These are phyloP conservation scores for Penicillium concentricum DNA, from an alignment of 2,329 filamentous ascomycete species.

Conservation along the genomic window DNA sequence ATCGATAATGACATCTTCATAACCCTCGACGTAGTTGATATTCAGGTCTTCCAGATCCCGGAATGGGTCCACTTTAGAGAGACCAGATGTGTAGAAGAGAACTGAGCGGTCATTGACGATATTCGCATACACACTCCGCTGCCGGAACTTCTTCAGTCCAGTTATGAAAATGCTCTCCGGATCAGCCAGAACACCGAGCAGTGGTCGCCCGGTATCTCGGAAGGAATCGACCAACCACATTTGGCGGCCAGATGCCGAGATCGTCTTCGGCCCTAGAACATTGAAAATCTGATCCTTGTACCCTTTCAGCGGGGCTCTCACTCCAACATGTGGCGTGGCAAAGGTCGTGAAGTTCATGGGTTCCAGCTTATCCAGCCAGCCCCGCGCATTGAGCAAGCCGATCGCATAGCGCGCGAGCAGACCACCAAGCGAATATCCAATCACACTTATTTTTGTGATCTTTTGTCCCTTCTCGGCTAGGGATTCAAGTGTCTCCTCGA, in stretches of 20 bases:
- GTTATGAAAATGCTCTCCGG: slow-evolving; percentile 81
- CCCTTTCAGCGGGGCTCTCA: slow-evolving; percentile 66
- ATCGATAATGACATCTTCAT: slow-evolving; percentile 74
- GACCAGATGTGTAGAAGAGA: slow-evolving; percentile 77
- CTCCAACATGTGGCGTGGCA: slow-evolving; percentile 79
- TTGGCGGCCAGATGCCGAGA: slow-evolving; percentile 82
- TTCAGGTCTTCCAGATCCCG: slow-evolving; percentile 64
- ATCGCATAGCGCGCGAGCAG: slow-evolving; percentile 83
- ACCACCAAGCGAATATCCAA: slow-evolving; percentile 88
- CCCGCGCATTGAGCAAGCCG: slow-evolving; percentile 77
- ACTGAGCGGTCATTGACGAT: slow-evolving; percentile 81
- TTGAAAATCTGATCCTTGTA: slow-evolving; percentile 72
- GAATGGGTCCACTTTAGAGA: slow-evolving; percentile 76
- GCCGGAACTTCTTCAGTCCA: slow-evolving; percentile 72
- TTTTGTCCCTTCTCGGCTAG: slow-evolving; percentile 62
- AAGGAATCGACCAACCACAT: slow-evolving; percentile 86
- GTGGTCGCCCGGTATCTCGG: slow-evolving; percentile 74
- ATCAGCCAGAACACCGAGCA: slow-evolving; percentile 80
- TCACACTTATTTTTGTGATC: slow-evolving; percentile 78
- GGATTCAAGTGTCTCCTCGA: slow-evolving; percentile 58
- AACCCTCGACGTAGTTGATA: slow-evolving; percentile 71
- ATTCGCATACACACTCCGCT: slow-evolving; percentile 79
- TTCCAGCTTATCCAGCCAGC: slow-evolving; percentile 73
- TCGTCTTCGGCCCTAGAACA: slow-evolving; percentile 73
- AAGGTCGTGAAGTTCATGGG: slow-evolving; percentile 96